phyloP scores from a whole-genome alignment of 2,329 filamentous ascomycete species.

The Fusarium papillatum region DNA sequence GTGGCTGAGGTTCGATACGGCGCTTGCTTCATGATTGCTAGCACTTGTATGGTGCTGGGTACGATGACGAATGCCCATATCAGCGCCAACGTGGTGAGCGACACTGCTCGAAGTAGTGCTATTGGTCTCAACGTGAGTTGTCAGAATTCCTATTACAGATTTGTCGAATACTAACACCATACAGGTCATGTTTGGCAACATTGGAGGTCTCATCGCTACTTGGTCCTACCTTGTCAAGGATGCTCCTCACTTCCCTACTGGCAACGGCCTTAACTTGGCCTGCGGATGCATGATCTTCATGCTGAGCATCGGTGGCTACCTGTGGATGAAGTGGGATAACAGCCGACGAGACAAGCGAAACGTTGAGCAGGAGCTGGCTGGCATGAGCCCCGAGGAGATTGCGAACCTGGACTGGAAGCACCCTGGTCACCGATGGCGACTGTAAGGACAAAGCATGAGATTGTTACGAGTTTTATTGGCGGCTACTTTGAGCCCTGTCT shows the following conservation, averaged over 20 bases:
- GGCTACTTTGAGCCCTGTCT: background rate
- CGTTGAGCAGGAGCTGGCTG: conserved; percentile 69
- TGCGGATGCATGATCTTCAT: conserved; percentile 70
- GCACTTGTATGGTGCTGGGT: conserved; percentile 71
- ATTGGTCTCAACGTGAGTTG: conserved; percentile 60
- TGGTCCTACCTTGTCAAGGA: conserved; percentile 76
- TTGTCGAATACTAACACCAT: background rate
- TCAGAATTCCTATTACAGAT: accelerated
- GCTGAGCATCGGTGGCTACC: conserved; percentile 59
- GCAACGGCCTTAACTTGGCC: conserved; percentile 74
- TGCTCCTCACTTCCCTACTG: conserved; percentile 75
- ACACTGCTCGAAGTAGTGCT: conserved; percentile 73
- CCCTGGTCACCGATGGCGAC: conserved; percentile 73
- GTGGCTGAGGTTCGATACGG: conserved; percentile 66
- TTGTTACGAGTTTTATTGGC: background rate
- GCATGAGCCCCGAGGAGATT: conserved; percentile 65
- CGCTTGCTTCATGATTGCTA: conserved; percentile 74
- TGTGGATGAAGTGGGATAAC: conserved; percentile 77
- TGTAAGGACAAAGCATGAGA: conserved; percentile 3
- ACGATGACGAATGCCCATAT: conserved; percentile 73
- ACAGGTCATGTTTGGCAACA: conserved; percentile 47
- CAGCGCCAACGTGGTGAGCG: conserved; percentile 75
- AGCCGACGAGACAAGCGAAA: conserved; percentile 66
- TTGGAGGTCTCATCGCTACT: conserved; percentile 77
- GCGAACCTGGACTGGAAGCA: conserved; percentile 77